Base-by-base conservation (phyloP, 2,329 filamentous ascomycete species). In the Chaetothyriales sp. region DNA sequence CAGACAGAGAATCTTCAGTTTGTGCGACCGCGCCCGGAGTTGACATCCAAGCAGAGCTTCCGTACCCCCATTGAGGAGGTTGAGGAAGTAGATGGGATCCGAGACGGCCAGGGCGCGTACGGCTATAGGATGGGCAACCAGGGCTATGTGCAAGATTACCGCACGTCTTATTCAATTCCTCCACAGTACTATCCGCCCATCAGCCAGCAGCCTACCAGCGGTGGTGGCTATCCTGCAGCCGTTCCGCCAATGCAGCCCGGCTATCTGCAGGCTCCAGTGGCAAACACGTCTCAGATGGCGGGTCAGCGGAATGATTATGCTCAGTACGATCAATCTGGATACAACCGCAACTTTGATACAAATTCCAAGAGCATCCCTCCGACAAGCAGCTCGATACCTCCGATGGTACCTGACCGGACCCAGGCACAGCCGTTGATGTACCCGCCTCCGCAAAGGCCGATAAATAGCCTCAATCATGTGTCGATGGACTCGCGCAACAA, bases 41-140 rank as follows among this genome's bases (percentile, higher is more conserved):
- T 86, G 25, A 69, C 80, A 43, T 73, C 73, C 15, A 74, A 76
- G 48, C 78, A 82, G 59, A 84, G 79, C 64, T 86, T 85, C 66
- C 76, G 81, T 7, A 72, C 78, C 0, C 78, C 79, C 0, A 72
- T 84, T 28, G 78, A 84, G 49, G 80, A 84, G 46, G 62, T 74
- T 2, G 77, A 80, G 48, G 63, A 67, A 12, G 54, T 70, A 46
- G 68, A 72, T 43, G 66, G 62, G 48, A 55, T 65, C 18, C 62
- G 62, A 32, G 67, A 70, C 50, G 62, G 64, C 1, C 65, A 69
- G 51, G 57, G 62, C 2, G 51, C 57, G 7, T 72, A 71, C 55
- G 63, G 63, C 9, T 71, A 71, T 57, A 66, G 68, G 44, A 50
- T 59, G 45, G 56, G 52, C 18, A 62, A 64, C 8, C 63, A 63